phyloP scores from a whole-genome alignment of 176 grass and related monocot species.

The Stipa capillata region DNA sequence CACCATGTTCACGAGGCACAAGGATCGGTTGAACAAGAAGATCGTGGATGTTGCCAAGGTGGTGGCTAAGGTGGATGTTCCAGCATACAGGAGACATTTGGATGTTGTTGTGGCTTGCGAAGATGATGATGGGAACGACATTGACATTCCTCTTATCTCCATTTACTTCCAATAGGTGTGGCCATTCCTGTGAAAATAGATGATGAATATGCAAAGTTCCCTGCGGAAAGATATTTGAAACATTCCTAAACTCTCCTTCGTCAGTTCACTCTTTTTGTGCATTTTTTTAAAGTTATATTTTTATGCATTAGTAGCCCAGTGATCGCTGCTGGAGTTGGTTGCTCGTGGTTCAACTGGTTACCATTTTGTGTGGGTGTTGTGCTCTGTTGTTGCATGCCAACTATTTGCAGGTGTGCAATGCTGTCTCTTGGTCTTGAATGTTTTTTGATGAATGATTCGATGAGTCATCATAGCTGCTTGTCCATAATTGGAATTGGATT shows the following conservation, averaged over 20 bases:
- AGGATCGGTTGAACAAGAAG: constrained; percentile 61
- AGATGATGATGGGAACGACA: constrained; percentile 38
- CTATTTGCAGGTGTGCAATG: constrained; percentile 32
- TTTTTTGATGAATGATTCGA: neutral
- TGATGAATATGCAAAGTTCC: neutral
- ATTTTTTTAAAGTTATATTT: too few species aligned
- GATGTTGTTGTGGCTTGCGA: constrained; percentile 67
- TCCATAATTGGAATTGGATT: neutral
- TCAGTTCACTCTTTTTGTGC: neutral
- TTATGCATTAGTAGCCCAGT: neutral
- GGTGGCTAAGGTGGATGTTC: constrained; percentile 50
- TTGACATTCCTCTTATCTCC: constrained; percentile 72
- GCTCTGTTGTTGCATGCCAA: constrained; percentile 26
- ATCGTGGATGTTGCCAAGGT: constrained; percentile 49
- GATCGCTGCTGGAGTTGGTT: constrained; percentile 6
- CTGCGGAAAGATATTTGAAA: neutral
- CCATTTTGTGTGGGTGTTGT: neutral
- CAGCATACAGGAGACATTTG: constrained; percentile 44
- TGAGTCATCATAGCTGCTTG: neutral
- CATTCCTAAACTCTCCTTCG: neutral
- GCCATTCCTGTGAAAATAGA: neutral
- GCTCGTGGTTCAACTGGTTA: neutral
- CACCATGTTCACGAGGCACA: constrained; percentile 56
- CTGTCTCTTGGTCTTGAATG: neutral
- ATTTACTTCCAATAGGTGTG: constrained; percentile 57